Conservation (phyloP, 768 basidiomycete species). For the Mycena galopus region DNA sequence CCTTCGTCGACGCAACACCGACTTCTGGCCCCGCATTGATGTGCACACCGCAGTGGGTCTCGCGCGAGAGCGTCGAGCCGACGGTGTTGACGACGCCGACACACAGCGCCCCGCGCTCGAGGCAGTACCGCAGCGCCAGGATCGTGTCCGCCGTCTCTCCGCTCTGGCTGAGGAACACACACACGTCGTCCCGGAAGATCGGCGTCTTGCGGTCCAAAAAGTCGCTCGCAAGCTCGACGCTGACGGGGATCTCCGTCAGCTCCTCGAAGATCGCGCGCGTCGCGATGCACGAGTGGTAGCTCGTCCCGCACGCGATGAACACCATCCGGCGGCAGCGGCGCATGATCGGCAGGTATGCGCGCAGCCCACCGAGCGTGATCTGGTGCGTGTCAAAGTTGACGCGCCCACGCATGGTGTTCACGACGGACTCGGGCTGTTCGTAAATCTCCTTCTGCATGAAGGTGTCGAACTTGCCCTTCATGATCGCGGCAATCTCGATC, state of each 20-base stretch:
- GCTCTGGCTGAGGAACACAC: conserved; percentile 96
- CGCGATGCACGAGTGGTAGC: conserved; percentile 97
- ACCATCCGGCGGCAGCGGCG: conserved; percentile 94
- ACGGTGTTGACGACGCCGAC: conserved; percentile 99
- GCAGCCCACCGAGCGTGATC: conserved; percentile 95
- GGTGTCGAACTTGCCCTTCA: conserved; percentile 99
- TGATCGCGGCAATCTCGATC: conserved; percentile 99
- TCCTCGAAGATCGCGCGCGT: conserved; percentile 99
- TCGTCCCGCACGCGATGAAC: conserved; percentile 98
- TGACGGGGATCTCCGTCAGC: conserved; percentile 97
- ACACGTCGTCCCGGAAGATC: conserved; percentile 98
- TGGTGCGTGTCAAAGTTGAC: conserved; percentile 96
- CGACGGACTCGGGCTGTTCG: conserved; percentile 98
- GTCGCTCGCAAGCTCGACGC: conserved; percentile 96
- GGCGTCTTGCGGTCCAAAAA: conserved; percentile 99
- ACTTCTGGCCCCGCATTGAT: conserved; percentile 99
- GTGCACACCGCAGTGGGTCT: conserved; percentile 99
- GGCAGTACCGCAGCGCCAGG: conserved; percentile 93
- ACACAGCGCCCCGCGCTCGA: conserved; percentile 96
- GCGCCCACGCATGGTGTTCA: conserved; percentile 99
- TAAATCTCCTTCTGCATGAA: conserved; percentile 99
- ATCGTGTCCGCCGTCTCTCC: conserved; percentile 99
- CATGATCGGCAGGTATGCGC: conserved; percentile 95
- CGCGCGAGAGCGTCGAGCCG: conserved; percentile 96
- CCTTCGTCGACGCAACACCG: conserved; percentile 99